These are phyloP conservation scores for Sisymbrium irio DNA, from an alignment of 345 rosid species.

Conservation along the genomic window DNA sequence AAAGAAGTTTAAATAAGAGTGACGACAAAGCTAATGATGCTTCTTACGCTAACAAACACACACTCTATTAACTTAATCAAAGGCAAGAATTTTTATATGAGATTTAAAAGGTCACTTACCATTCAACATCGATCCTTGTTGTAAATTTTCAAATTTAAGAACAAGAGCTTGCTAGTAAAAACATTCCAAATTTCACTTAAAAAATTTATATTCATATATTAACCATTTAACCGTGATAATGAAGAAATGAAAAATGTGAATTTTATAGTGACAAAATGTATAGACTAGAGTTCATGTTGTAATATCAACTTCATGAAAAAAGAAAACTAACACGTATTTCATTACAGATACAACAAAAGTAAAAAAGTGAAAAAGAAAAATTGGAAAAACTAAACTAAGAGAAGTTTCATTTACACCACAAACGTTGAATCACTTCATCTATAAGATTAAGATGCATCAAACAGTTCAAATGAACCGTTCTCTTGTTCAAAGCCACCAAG, in stretches of 20 bases:
- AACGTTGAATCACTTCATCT: slow-evolving; percentile 17
- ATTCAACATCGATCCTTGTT: background rate
- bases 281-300: too few species aligned
- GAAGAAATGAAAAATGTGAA: background rate
- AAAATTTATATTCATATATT: too few species aligned
- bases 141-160: background rate
- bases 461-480: slow-evolving; percentile 24
- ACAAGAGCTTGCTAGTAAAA: background rate
- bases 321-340: background rate
- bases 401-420: slow-evolving; percentile 24
- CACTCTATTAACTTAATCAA: background rate
- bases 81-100: background rate
- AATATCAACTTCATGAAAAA: too few species aligned
- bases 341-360: background rate
- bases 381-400: background rate
- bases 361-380: background rate
- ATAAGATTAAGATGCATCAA: slow-evolving; percentile 19
- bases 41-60: slow-evolving; percentile 18
- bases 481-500: slow-evolving; percentile 25
- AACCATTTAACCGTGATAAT: background rate
- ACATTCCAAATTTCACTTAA: background rate
- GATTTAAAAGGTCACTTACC: background rate
- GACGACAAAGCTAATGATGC: slow-evolving; percentile 23
- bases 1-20: slow-evolving; percentile 12
- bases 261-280: background rate